Conservation (phyloP, 352 stramenopile species). For the Phytophthora lateralis region DNA sequence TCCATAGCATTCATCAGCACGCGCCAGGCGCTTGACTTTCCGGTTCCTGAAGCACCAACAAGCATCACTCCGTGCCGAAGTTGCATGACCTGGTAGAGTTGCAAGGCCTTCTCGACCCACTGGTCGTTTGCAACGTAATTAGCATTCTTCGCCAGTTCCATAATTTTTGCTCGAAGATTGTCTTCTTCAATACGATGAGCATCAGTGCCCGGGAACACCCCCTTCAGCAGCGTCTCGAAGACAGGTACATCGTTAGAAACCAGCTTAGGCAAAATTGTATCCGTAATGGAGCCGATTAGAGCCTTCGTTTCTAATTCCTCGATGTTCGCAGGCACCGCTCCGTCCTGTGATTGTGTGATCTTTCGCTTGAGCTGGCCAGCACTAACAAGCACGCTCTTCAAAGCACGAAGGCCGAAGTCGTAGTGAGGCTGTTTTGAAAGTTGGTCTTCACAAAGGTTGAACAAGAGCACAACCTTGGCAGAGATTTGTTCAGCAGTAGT, state of each 20-base stretch:
- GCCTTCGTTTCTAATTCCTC: constrained; percentile 93
- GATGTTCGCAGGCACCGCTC: constrained; percentile 39
- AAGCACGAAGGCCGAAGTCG: constrained; percentile 98
- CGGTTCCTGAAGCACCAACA: constrained; percentile 96
- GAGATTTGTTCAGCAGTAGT: constrained; percentile 97
- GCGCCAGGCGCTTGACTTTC: constrained; percentile 96
- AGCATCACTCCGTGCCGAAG: constrained; percentile 99
- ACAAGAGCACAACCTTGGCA: constrained; percentile 98
- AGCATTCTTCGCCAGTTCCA: constrained; percentile 92
- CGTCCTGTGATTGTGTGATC: constrained; percentile 58
- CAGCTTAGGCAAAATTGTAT: constrained; percentile 99
- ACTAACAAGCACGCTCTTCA: constrained; percentile 99
- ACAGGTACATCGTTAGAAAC: constrained; percentile 97
- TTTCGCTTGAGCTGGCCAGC: constrained; percentile 98
- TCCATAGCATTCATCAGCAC: constrained; percentile 95
- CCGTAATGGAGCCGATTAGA: constrained; percentile 97
- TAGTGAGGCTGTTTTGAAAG: constrained; percentile 99
- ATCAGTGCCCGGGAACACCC: constrained; percentile 96
- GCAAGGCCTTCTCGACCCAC: constrained; percentile 99
- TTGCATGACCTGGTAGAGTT: constrained; percentile 98
- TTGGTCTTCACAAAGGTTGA: constrained; percentile 97
- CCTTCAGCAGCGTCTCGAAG: constrained; percentile 96
- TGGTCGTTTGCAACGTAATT: constrained; percentile 88
- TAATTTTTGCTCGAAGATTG: constrained; percentile 86
- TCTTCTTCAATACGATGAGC: constrained; percentile 89